Percentiles rank a stretch among this genome's conserved stretches.
Conservation (phyloP, 2,329 filamentous ascomycete genomes). For the Hysterium pulicare region DNA sequence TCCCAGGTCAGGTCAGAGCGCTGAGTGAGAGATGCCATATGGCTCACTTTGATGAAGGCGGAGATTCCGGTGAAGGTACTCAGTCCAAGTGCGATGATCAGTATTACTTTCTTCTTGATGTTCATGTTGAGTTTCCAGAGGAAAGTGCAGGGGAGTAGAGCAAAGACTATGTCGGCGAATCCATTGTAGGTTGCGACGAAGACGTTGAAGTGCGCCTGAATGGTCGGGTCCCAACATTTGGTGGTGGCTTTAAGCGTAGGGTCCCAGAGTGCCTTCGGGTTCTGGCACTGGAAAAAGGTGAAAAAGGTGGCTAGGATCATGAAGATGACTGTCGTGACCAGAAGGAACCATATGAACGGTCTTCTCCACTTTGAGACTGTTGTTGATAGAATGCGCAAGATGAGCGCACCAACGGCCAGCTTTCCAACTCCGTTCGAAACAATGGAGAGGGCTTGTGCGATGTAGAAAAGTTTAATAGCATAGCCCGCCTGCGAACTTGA, state of each 20-base stretch:
- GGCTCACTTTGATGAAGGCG: conserved; percentile 14
- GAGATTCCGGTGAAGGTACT: conserved; percentile 14
- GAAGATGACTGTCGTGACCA: conserved; percentile 16
- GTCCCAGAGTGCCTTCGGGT: conserved; percentile 17
- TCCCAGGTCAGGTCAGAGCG: conserved; percentile 20
- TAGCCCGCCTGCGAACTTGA: conserved; percentile 8
- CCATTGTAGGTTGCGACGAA: conserved; percentile 14
- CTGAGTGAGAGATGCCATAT: conserved; percentile 12
- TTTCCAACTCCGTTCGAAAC: conserved; percentile 17
- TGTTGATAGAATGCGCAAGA: conserved; percentile 16
- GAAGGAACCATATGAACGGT: conserved; percentile 15
- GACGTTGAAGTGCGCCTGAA: conserved; percentile 17
- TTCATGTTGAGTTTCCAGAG: conserved; percentile 16
- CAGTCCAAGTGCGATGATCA: background rate
- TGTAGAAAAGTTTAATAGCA: conserved; percentile 17
- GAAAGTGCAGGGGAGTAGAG: conserved; percentile 12
- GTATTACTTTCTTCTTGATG: conserved; percentile 14
- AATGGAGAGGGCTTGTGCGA: conserved; percentile 16
- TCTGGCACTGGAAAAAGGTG: conserved; percentile 18
- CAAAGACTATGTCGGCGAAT: conserved; percentile 15
- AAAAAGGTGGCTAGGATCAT: conserved; percentile 18
- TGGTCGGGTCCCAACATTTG: conserved; percentile 16
- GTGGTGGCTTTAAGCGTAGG: conserved; percentile 8
- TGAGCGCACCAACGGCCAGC: conserved; percentile 16
- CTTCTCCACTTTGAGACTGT: conserved; percentile 12